A percentile compares a stretch with the other conserved stretches of the same genome.
Conservation (phyloP, 495 filamentous ascomycete genomes). For the Hypoxylon fragiforme region DNA sequence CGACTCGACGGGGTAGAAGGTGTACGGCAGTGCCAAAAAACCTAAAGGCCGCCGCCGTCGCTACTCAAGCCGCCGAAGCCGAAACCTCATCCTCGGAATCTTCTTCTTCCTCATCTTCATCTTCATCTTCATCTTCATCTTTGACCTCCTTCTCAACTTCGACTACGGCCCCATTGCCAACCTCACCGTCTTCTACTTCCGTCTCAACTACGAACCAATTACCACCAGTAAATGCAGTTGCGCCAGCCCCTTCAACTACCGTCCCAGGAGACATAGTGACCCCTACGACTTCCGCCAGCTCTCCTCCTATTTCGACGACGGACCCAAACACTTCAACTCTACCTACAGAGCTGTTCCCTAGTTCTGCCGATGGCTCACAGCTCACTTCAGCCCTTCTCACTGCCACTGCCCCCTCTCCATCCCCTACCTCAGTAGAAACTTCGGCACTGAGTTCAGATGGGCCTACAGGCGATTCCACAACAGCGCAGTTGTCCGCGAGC, state of each 20-base stretch:
- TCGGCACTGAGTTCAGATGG: neutral
- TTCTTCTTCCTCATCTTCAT: constrained; percentile 17
- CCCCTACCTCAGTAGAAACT: neutral
- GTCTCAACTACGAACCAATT: constrained; percentile 13
- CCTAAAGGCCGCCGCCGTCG: constrained; percentile 12
- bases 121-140: constrained; percentile 8
- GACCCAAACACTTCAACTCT: neutral
- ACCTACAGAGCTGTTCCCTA: neutral
- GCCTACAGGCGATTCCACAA: constrained; percentile 1
- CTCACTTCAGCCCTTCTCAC: neutral
- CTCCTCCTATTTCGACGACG: neutral
- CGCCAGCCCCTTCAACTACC: too few relatives aligned
- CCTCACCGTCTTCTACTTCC: constrained; percentile 23
- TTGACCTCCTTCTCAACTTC: neutral
- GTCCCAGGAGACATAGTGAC: too few relatives aligned
- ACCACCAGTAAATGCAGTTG: neutral
- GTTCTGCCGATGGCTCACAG: neutral
- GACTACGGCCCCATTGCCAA: too few relatives aligned
- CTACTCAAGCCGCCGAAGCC: too few relatives aligned
- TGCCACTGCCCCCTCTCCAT: neutral
- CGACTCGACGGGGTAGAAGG: constrained; percentile 40
- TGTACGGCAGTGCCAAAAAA: constrained; percentile 53
- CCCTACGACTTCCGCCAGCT: too few relatives aligned
- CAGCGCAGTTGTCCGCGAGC: constrained; percentile 5
- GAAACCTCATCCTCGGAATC: constrained; percentile 14